Evolutionary conservation across 2,329 filamentous ascomycete genomes (phyloP), one percentile per base, ranked within the genome.

Genomic region (Diaporthe batatas): DNA sequence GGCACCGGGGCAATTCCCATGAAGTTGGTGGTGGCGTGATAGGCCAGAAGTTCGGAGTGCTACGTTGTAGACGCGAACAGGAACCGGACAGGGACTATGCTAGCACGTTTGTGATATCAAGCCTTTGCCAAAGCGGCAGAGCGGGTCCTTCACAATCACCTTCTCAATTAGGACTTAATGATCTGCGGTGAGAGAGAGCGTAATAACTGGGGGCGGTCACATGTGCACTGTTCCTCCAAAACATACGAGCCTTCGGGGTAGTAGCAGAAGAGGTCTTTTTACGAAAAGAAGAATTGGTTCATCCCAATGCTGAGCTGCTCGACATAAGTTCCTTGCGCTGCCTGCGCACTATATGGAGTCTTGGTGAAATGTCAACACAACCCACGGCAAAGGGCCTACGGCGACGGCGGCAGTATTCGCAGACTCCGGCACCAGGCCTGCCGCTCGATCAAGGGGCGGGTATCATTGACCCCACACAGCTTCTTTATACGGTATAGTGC

Each of bases 121-220:
- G 23, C 47, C 16, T 53, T 62, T 44, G 23, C 34, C 54, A 70
- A 70, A 70, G 68, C 55, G 55, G 68, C 54, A 70, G 59, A 70
- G 68, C 55, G 55, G 68, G 44, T 49, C 68, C 29, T 62, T 44
- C 34, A 55, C n/a, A 18, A 70, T 18, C 18, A 62, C 68, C 68
- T 70, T 62, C 68, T 59, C 44, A 14, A 70, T 62, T 62, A 11
- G 18, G 68, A 51, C 16, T 70, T 32, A 21, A 53, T 53, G 62
- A 67, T 67, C 62, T 67, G 32, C 62, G 47, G 62, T 67, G 32
- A 21, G 29, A 47, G n/a, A n/a, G 29, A 6, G 32, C 32, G 18
- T 29, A 32, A 36, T 21, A 4, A 34, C 2, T 34, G 16, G 32
- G 32, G n/a, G 1, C n/a, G 2, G 29, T 25, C 62, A n/a, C n/a